Percentiles rank a stretch among this genome's conserved stretches.
Evolutionary conservation across 1,139 yeast genomes (phyloP).

Genomic region (Candida sanyaensis): DNA sequence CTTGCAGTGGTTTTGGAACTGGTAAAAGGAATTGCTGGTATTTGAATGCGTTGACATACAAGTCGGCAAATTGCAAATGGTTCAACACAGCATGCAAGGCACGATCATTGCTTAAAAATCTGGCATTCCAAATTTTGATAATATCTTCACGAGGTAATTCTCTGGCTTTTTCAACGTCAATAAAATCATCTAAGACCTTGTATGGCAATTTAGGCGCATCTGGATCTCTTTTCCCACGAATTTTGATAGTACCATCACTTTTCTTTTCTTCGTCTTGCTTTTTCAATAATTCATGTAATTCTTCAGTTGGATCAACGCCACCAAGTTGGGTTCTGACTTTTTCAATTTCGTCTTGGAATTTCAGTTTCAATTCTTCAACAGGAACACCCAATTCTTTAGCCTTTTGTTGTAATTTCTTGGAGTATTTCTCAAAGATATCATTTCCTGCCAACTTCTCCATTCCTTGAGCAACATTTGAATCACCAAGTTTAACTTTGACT

Average conservation of each 20-base stretch:
- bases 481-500: slow-evolving; percentile 1
- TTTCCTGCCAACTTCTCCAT: slow-evolving; percentile 4
- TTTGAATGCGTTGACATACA: slow-evolving; percentile 67
- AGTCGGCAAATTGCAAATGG: slow-evolving; percentile 54
- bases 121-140: slow-evolving; percentile 86
- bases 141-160: slow-evolving; percentile 64
- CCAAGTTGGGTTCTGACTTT: slow-evolving; percentile 56
- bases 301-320: slow-evolving; percentile 69
- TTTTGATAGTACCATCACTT: slow-evolving; percentile 66
- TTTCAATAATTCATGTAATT: slow-evolving; percentile 58
- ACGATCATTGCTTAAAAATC: slow-evolving; percentile 65
- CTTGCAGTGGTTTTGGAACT: slow-evolving; percentile 51
- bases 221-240: slow-evolving; percentile 54
- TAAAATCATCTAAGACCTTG: slow-evolving; percentile 69
- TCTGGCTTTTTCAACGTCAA: slow-evolving; percentile 67
- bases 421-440: slow-evolving; percentile 25
- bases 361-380: slow-evolving; percentile 63
- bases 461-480: background rate
- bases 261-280: slow-evolving; percentile 37
- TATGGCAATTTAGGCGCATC: slow-evolving; percentile 53
- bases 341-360: slow-evolving; percentile 62
- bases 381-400: slow-evolving; percentile 42
- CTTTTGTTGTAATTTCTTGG: slow-evolving; percentile 34
- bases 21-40: slow-evolving; percentile 80
- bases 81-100: slow-evolving; percentile 67